Percentiles rank a stretch among this genome's conserved stretches.
phyloP scores from a whole-genome alignment of 73 alveolate species.

The Diophrys appendiculata region DNA sequence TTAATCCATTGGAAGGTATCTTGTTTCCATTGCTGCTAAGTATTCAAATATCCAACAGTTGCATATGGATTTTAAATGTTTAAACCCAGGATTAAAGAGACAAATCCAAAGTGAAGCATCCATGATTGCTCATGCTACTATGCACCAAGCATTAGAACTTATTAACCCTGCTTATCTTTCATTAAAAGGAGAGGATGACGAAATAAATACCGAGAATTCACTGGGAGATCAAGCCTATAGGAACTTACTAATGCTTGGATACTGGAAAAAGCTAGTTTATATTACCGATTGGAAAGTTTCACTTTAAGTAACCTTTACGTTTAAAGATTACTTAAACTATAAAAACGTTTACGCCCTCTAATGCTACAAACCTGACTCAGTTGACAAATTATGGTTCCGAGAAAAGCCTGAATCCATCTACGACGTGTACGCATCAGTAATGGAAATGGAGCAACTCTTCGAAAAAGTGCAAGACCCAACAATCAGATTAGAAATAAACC shows the following conservation, averaged over 20 bases:
- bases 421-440: background rate
- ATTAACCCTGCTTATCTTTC: slow-evolving; percentile 73
- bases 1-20: slow-evolving; percentile 78
- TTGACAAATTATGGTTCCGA: too few relatives aligned
- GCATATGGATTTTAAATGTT: slow-evolving; percentile 21
- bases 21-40: slow-evolving; percentile 69
- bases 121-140: slow-evolving; percentile 75
- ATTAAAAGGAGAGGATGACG: slow-evolving; percentile 54
- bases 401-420: background rate
- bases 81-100: slow-evolving; percentile 30
- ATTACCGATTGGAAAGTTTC: slow-evolving; percentile 32
- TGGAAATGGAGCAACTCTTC: background rate
- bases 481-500: background rate
- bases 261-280: slow-evolving; percentile 69
- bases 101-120: slow-evolving; percentile 60
- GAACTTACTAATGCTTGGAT: slow-evolving; percentile 60
- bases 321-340: background rate
- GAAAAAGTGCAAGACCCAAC: background rate
- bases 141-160: slow-evolving; percentile 78
- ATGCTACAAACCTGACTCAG: background rate
- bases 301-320: background rate
- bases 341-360: background rate
- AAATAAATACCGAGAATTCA: slow-evolving; percentile 32
- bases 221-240: slow-evolving; percentile 46
- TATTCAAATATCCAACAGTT: slow-evolving; percentile 68